Base-by-base conservation (phyloP, 495 filamentous ascomycete genomes). In the Penicillium riverlandense region DNA sequence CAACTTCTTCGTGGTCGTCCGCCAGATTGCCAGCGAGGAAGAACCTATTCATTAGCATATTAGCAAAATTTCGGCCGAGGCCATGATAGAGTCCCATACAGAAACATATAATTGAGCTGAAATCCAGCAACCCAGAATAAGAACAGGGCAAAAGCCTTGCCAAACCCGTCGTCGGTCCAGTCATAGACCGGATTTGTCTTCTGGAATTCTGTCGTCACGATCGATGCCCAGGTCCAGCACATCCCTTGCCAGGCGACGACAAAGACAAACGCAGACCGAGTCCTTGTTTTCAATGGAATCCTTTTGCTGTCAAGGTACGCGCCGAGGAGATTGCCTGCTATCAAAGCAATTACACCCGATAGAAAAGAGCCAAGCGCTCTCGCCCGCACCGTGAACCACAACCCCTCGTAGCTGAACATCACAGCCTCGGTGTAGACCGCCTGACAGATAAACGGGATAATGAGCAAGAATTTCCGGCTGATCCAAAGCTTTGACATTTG, bases 371-470 rank as follows among this genome's bases (percentile, higher is more conserved):
- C 79, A 10, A 85, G 64, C 9, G 82, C 80, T 40, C 82, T 66
- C 8, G 79, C 65, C 0, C 82, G 71, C 29, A 85, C 80, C 1
- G 66, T 70, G 52, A 85, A 80, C 76, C 78, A 85, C 36, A 79
- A 50, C 28, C 58, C 67, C 35, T 73, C 62, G 40, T 78, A 84
- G 2, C 79, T 84, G 48, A 78, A 83, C 60, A 79, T 78, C 11
- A 83, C 78, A 0, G 80, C 71, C 54, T 84, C 78, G 0, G 71
- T 66, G 43, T 78, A 85, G 0, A 78, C 78, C 0, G 74, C 76
- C 47, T 83, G 78, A 33, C 71, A 74, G 43, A 84, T 80, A 22
- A 79, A 75, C 0, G 79, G 71, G 16, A 80, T 54, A n/a, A 83
- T 68, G 4, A 80, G 54, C 15, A 82, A 52, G 38, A 82, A 80